Conservation (phyloP, 345 rosid genomes). For the Nephelium lappaceum region DNA sequence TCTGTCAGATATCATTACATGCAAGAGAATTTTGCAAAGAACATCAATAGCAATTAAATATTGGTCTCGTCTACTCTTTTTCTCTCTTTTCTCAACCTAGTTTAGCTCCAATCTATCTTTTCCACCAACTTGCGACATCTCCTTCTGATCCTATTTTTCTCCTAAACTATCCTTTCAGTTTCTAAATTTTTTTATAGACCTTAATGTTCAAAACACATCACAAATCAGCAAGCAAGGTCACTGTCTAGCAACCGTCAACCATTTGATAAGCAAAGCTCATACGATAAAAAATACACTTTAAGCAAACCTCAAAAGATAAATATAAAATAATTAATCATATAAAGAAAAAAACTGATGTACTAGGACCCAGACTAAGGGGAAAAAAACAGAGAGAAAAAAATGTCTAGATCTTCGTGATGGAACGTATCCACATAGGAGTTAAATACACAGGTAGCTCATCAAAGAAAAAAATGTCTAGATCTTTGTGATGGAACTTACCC, state of each 20-base stretch:
- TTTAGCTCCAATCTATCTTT: background rate
- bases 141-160: background rate
- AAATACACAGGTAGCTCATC: too few relatives aligned
- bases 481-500: constrained; percentile 66
- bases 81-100: background rate
- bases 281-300: background rate
- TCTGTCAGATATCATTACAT: background rate
- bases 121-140: background rate
- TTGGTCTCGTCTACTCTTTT: background rate
- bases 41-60: background rate
- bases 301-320: background rate
- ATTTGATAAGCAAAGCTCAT: background rate
- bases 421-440: too few relatives aligned
- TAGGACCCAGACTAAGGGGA: background rate
- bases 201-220: background rate
- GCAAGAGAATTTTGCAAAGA: too few relatives aligned
- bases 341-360: background rate
- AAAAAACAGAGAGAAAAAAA: background rate
- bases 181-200: background rate
- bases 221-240: background rate
- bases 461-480: background rate
- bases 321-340: background rate
- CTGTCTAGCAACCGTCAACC: background rate
- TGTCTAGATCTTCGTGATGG: too few relatives aligned
- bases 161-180: background rate